A percentile compares a stretch with the other conserved stretches of the same genome.
These are phyloP conservation scores for Periconia sp. DNA, from an alignment of 2,329 filamentous ascomycete genomes.

Conservation along the genomic window DNA sequence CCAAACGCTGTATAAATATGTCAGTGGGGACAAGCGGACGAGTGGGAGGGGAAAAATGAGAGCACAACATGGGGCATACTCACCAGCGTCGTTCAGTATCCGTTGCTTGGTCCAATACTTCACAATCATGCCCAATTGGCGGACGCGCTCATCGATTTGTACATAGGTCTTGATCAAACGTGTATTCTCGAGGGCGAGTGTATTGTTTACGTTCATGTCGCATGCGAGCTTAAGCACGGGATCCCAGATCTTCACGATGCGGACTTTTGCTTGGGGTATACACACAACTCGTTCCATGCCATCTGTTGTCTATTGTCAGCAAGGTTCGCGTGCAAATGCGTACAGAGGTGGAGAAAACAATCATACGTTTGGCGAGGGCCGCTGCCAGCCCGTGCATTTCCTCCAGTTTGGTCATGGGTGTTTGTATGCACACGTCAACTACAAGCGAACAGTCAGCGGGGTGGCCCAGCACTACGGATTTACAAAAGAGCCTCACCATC, in stretches of 20 bases:
- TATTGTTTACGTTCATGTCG: conserved; percentile 99
- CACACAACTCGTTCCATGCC: conserved; percentile 97
- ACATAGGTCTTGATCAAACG: conserved; percentile 98
- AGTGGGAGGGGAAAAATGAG: background rate
- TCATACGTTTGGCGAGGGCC: conserved; percentile 79
- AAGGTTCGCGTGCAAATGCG: conserved; percentile 34
- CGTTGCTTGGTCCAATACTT: conserved; percentile 96
- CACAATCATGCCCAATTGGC: conserved; percentile 92
- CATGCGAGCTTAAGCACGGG: conserved; percentile 86
- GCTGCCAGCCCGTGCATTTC: conserved; percentile 89
- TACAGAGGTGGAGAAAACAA: background rate
- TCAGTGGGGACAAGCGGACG: conserved; percentile 6
- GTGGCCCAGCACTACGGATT: conserved; percentile 15
- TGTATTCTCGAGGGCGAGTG: conserved; percentile 90
- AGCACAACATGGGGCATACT: conserved; percentile 38
- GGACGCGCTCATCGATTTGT: conserved; percentile 84
- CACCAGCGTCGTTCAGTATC: conserved; percentile 94
- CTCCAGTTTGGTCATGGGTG: conserved; percentile 82
- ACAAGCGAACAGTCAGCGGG: conserved; percentile 24
- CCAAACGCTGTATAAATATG: conserved; percentile 68
- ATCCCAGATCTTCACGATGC: conserved; percentile 99
- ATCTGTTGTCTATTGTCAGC: conserved; percentile 54
- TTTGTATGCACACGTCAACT: conserved; percentile 99
- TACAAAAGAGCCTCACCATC: conserved; percentile 66
- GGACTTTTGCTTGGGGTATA: conserved; percentile 91